phyloP scores from a whole-genome alignment of 2,329 filamentous ascomycete species.

The Scytalidium sp. region DNA sequence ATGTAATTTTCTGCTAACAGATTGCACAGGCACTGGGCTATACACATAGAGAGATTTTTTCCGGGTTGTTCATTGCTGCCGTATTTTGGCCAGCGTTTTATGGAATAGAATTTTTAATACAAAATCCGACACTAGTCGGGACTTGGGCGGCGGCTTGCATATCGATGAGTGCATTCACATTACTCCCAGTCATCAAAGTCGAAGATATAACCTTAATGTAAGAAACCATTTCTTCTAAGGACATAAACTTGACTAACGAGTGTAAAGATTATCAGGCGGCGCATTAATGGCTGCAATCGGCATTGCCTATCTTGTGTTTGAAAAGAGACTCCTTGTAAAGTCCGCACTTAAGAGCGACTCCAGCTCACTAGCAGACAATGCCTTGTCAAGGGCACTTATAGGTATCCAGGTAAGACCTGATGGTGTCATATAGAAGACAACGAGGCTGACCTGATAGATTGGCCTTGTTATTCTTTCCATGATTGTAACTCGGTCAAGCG shows the following conservation, averaged over 20 bases:
- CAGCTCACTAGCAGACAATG: slow-evolving; percentile 35
- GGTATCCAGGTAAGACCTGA: slow-evolving; percentile 57
- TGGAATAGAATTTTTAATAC: slow-evolving; percentile 67
- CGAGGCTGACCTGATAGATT: too few relatives aligned
- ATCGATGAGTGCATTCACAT: slow-evolving; percentile 85
- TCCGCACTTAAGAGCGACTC: slow-evolving; percentile 21
- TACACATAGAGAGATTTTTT: slow-evolving; percentile 70
- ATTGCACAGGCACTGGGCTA: slow-evolving; percentile 76
- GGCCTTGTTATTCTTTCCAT: slow-evolving; percentile 80
- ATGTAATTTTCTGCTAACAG: slow-evolving; percentile 11
- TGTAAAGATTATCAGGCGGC: slow-evolving; percentile 68
- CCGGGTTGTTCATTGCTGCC: slow-evolving; percentile 68
- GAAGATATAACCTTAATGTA: slow-evolving; percentile 77
- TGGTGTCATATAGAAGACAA: slow-evolving; percentile 38
- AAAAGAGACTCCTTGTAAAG: slow-evolving; percentile 46
- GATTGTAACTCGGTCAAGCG: slow-evolving; percentile 82
- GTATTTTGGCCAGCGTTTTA: slow-evolving; percentile 76
- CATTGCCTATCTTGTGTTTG: slow-evolving; percentile 74
- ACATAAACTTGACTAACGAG: slow-evolving; percentile 12
- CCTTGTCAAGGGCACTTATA: slow-evolving; percentile 55
- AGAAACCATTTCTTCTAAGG: slow-evolving; percentile 25
- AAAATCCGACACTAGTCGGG: slow-evolving; percentile 60
- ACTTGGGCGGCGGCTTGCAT: slow-evolving; percentile 77
- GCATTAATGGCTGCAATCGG: slow-evolving; percentile 74
- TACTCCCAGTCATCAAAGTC: slow-evolving; percentile 81